Percentiles rank a stretch among this genome's conserved stretches.
Conservation (phyloP, 2,329 filamentous ascomycete species). For the Apiospora saccharicola region DNA sequence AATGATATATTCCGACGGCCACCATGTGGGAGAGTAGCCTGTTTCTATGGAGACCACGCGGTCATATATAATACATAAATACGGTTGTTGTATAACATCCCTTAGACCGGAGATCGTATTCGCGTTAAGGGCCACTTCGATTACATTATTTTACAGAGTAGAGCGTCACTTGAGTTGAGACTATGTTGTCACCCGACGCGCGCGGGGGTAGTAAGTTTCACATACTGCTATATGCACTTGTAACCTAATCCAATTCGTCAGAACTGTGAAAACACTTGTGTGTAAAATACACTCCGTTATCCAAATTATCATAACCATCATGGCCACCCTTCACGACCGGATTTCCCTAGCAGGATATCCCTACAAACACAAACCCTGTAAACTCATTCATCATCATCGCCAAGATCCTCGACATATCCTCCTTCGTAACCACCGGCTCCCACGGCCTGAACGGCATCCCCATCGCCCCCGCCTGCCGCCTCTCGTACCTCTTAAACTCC, state of each 20-base stretch:
- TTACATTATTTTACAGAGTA: background rate
- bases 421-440: slow-evolving; percentile 10
- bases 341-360: background rate
- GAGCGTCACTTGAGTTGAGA: background rate
- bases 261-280: background rate
- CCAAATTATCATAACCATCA: background rate
- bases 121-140: background rate
- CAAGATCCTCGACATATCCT: background rate
- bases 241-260: too few relatives aligned
- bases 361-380: background rate
- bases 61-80: too few relatives aligned
- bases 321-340: background rate
- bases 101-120: too few relatives aligned
- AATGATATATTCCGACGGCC: background rate
- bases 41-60: too few relatives aligned
- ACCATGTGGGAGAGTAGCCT: too few relatives aligned
- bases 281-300: background rate
- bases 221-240: too few relatives aligned
- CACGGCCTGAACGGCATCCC: slow-evolving; percentile 26
- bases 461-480: slow-evolving; percentile 24
- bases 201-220: too few relatives aligned
- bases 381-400: background rate
- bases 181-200: too few relatives aligned
- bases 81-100: too few relatives aligned
- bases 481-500: slow-evolving; percentile 25